Base-by-base conservation (phyloP, 257 asterid genomes). In the Penstemon davidsonii region DNA sequence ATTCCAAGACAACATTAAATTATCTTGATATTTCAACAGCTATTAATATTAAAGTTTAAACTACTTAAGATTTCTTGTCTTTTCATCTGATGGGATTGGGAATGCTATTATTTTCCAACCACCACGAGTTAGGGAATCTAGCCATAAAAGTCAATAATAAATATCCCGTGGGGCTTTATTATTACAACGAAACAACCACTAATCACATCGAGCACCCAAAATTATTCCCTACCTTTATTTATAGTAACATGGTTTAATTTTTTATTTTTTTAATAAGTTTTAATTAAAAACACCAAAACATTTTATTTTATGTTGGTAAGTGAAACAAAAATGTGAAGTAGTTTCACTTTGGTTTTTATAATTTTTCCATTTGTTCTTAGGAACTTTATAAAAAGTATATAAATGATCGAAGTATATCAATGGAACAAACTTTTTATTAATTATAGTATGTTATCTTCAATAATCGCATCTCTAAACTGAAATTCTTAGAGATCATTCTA, bases 121-220 rank as follows among this genome's bases (percentile, higher is more conserved):
- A 75, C 71, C 66, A 73, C 66, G 70, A 67, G 68, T 57, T 43
- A 69, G 76, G 78, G 80, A 68, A 70, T 74, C 74, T 42, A 18
- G 73, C 40, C 41, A 72, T 72, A 69, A 78, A 80, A 81, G 85
- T 79, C 84, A 85, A 76, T 77, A 47, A 57, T 37, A 67, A 71
- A 73, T 25, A 10, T 69, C 70, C 69, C 9, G 41, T 59, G 56
- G 40, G 42, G 71, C 4, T 66, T 65, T 44, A 63, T 73, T 54
- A 75, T 77, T 67, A 73, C 77, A 64, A 64, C 70, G 69, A 76
- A 77, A 46, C 77, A 59, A 62, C 80, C 81, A 79, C 84, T 54
- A 78, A 74, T 73, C 83, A 76, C 89, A 83, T 85, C 84, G 86
- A 81, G 76, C 83, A 76, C 81, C 89, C 69, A 73, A 83, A 74